phyloP scores from a whole-genome alignment of 257 asterid genomes.

The Lycium ferocissimum region DNA sequence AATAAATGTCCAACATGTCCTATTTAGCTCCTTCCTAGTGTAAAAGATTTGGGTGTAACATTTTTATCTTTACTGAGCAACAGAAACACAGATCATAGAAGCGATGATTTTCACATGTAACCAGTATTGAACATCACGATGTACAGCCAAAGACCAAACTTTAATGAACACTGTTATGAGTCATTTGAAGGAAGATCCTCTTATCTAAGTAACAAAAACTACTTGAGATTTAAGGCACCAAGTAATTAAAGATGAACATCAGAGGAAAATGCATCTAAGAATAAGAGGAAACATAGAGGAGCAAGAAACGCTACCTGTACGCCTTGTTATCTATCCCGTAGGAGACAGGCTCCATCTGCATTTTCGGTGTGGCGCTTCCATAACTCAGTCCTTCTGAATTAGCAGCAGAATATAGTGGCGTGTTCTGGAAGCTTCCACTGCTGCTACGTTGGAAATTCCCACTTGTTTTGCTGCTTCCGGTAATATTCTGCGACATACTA shows the following conservation, averaged over 20 bases:
- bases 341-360: slow-evolving; percentile 74
- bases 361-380: slow-evolving; percentile 66
- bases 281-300: not conserved
- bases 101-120: slow-evolving; percentile 6
- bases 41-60: not conserved
- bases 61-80: not conserved
- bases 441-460: slow-evolving; percentile 58
- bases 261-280: not conserved
- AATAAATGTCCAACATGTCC: not conserved
- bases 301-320: slow-evolving; percentile 55
- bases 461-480: slow-evolving; percentile 56
- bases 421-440: slow-evolving; percentile 59
- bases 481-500: slow-evolving; percentile 59
- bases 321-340: slow-evolving; percentile 69
- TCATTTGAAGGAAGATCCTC: not conserved
- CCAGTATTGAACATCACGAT: not conserved
- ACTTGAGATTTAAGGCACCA: not conserved
- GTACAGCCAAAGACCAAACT: slow-evolving; percentile 15
- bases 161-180: not conserved
- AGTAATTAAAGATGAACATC: not conserved
- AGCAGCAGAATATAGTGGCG: slow-evolving; percentile 63
- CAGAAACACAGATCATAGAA: not conserved
- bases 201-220: not conserved
- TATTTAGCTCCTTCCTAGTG: not conserved
- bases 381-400: slow-evolving; percentile 62